Evolutionary conservation across 2,329 filamentous ascomycete genomes (phyloP), one percentile per base, ranked within the genome.

Genomic region (Fusarium pininemorale): DNA sequence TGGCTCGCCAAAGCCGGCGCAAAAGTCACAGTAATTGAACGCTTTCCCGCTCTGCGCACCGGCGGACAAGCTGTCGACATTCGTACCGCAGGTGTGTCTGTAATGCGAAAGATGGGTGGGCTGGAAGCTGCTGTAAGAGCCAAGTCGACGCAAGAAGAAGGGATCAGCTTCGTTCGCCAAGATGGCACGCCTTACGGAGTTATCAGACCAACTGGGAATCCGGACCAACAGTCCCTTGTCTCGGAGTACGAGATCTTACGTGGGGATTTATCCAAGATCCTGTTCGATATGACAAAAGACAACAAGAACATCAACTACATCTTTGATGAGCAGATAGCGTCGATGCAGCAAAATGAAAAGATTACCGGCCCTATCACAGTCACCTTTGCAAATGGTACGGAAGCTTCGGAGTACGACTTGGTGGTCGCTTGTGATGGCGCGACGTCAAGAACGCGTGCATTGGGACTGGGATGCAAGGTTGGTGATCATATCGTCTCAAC

Each of bases 61-160:
- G 77, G 47, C 79, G 82, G 82, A 7, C 82, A 84, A 39, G 79
- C 79, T n/a, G 67, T 84, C 51, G 82, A 84, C 56, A 80, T 84
- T 42, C 82, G 82, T 64, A 81, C 79, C 20, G 75, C 76, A 4
- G 82, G 82, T 4, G 80, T 84, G 12, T 77, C 79, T 3, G 77
- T 84, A 6, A 83, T 84, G 78, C 78, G 80, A 13, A 81, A 79
- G 62, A 84, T 84, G 72, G 81, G 83, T 0, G 81, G 83, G 0
- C 80, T 85, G 77, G 66, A 69, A 13, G 42, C 64, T 12, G 64
- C 42, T 2, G 58, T 69, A 44, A 24, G 42, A 51, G 51, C 56
- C 13, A 69, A 63, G 16, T 56, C 64, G 4, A 63, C 48, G 10
- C 56, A 69, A 12, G 66, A 69, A 37, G 56, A 69, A 44, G 64